phyloP scores from a whole-genome alignment of 257 asterid genomes.

The Salvia hispanica region DNA sequence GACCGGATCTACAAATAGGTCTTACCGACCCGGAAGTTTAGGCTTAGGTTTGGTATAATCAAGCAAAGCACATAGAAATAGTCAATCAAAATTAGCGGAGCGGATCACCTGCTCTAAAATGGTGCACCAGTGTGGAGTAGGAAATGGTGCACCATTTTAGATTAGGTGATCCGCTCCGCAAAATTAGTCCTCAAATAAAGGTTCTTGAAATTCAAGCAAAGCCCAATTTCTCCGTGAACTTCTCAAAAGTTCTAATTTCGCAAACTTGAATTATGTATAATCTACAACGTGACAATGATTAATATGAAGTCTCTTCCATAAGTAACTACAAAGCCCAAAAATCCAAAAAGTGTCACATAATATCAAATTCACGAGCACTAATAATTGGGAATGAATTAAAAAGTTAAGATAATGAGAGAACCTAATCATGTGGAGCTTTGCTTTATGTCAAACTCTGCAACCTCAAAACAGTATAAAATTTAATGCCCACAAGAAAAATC shows the following conservation, averaged over 20 bases:
- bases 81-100: background rate
- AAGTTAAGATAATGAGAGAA: background rate
- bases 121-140: no score
- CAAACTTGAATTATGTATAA: background rate
- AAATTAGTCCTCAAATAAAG: background rate
- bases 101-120: no score
- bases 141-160: no score
- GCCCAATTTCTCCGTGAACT: background rate
- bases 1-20: conserved; percentile 14
- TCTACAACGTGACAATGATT: background rate
- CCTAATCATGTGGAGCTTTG: conserved; percentile 39
- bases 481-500: conserved; percentile 31
- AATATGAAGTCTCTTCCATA: no score
- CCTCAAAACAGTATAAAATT: conserved; percentile 30
- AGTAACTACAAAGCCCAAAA: no score
- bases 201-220: no score
- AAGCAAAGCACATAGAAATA: background rate
- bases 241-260: background rate
- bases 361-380: no score
- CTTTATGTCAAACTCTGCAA: conserved; percentile 38
- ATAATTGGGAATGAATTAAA: no score
- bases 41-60: background rate
- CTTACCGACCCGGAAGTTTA: background rate
- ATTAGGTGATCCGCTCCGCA: no score
- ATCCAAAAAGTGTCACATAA: no score